Conservation (phyloP, 108 stramenopile species). For the Conticribra guillardii region DNA sequence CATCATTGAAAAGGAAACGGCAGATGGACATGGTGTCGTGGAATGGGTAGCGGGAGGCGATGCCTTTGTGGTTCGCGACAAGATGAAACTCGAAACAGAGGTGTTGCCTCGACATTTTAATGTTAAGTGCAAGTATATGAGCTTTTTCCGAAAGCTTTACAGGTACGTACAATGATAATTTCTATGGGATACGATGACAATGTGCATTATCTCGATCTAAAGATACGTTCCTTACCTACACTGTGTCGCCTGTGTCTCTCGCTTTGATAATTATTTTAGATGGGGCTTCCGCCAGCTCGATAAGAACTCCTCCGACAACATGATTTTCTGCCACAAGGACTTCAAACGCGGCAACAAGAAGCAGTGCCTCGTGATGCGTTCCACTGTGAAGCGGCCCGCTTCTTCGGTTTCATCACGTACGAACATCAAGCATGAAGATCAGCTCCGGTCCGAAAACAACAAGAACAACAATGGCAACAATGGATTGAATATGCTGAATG, state of each 20-base stretch:
- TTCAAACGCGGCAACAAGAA: slow-evolving; percentile 33
- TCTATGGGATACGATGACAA: no score
- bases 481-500: no score
- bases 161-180: slow-evolving; percentile 23
- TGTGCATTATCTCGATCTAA: no score
- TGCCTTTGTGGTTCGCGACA: slow-evolving; percentile 28
- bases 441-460: neutral
- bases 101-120: slow-evolving; percentile 28
- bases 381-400: slow-evolving; percentile 19
- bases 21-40: slow-evolving; percentile 17
- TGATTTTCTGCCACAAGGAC: slow-evolving; percentile 19
- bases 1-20: slow-evolving; percentile 21
- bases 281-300: slow-evolving; percentile 43
- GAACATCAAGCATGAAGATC: no score
- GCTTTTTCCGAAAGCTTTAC: slow-evolving; percentile 27
- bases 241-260: no score
- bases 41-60: slow-evolving; percentile 24
- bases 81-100: slow-evolving; percentile 7
- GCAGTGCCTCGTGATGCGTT: slow-evolving; percentile 36
- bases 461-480: neutral
- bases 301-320: slow-evolving; percentile 2
- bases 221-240: no score
- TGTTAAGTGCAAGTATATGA: slow-evolving; percentile 32
- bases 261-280: neutral
- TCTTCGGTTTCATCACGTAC: neutral